Base-by-base conservation (phyloP, 257 asterid genomes). In the Phtheirospermum japonicum region DNA sequence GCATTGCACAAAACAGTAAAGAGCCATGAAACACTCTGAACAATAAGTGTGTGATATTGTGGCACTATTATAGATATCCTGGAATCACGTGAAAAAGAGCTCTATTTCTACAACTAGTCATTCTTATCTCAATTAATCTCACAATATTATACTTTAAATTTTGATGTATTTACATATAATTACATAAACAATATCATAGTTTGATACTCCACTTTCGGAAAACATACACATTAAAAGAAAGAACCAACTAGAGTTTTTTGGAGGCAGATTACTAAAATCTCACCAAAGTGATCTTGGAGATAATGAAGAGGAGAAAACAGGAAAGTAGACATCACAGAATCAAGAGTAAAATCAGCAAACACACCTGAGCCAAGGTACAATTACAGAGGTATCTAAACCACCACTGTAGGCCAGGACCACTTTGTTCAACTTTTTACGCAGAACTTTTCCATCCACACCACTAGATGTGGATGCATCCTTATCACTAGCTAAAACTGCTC, bases 351-450 rank as follows among this genome's bases (percentile, higher is more conserved):
- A 64, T 36, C 39, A 73, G 18, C 2, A 9, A 33, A 9, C 64
- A 59, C 73, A 89, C 97, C 99, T 87, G 43, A 89, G 86, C 99
- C 99, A 92, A 62, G 97, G 99, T 40, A 92, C 99, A 76, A 92
- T 92, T 53, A 92, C 99, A 51, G 99, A 92, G 65, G 99, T 92
- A 69, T 92, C 99, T 55, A 92, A 74, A 62, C 99, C 99, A 68
- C 99, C 97, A 66, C 97, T 92, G 57, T 92, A 92, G 53, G 99
- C 97, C 71, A 92, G 75, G 57, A 89, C 98, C 67, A 92, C 99
- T 77, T 92, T 92, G 70, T 86, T 80, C 85, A 92, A 76, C 54
- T 86, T 86, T 65, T 85, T 83, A 59, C 75, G 81, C 64, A 78
- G 53, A 65, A 59, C 76, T 63, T 78, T 83, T 33, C 75, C 89